Base-by-base conservation (phyloP, 495 filamentous ascomycete genomes). In the Neurospora intermedia region DNA sequence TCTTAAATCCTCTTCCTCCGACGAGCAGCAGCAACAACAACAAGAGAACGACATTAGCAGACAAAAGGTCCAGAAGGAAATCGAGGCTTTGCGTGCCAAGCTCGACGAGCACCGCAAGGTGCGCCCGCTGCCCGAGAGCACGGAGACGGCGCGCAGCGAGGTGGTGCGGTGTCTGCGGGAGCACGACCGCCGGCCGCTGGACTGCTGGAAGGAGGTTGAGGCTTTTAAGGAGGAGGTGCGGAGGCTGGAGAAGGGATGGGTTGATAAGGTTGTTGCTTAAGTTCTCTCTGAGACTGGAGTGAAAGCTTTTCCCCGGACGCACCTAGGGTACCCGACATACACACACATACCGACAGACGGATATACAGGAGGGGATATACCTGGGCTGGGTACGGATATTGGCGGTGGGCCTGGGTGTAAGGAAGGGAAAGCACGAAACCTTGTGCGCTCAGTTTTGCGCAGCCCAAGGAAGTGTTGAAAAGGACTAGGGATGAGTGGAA, bases 121-220 rank as follows among this genome's bases (percentile, higher is more conserved):
- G 72, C 83, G 87, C 23, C 85, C 90, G 75, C 74, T 86, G 43
- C 84, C 85, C 27, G 87, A 89, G 73, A 85, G 83, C 69, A 87
- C 97, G 39, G 87, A 91, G 80, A 86, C 85, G 81, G 94, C 96
- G 43, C 91, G 91, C 79, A 83, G 87, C 73, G 88, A 91, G 74
- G 91, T 99, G 69, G 88, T 96, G 74, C 86, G 88, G 69, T 99
- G 96, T 81, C 84, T 99, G 85, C 84, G 91, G 75, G 85, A 89
- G 78, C 91, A 98, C 83, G 95, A 98, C 78, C 85, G 94, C 70
- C 87, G 94, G 82, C 96, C 96, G 79, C 82, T 99, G 80, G 91
- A 98, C 86, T 99, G 96, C 87, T 98, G 93, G 91, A 87, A 89
- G 81, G 96, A 99, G 87, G 94, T 98, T 23, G 92, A 93, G 82